A percentile compares a stretch with the other conserved stretches of the same genome.
Conservation (phyloP, 2,329 filamentous ascomycete genomes). For the Bisporella sp. region DNA sequence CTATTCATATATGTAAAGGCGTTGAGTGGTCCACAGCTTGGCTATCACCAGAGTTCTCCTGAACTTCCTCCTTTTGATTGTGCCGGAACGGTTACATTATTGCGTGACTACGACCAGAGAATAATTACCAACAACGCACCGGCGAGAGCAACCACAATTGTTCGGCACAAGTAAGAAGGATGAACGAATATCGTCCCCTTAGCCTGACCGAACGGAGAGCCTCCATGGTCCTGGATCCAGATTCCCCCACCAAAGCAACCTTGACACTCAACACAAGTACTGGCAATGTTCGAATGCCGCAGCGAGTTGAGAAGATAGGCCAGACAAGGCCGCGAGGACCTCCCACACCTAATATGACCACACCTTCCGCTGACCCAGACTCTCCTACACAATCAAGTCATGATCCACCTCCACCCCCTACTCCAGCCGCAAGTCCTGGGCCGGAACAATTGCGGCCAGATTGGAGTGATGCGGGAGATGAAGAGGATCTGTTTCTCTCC, state of each 20-base stretch:
- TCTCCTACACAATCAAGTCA: constrained; percentile 28
- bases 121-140: too few relatives aligned
- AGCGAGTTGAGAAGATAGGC: constrained; percentile 46
- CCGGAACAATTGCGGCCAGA: constrained; percentile 56
- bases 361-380: constrained; percentile 56
- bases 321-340: constrained; percentile 49
- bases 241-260: constrained; percentile 23
- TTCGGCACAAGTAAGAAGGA: constrained; percentile 5
- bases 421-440: constrained; percentile 58
- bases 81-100: too few relatives aligned
- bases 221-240: constrained; percentile 44
- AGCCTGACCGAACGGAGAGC: constrained; percentile 57
- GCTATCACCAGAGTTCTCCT: too few relatives aligned
- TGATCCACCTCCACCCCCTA: constrained; percentile 54
- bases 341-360: constrained; percentile 60
- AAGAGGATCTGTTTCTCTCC: constrained; percentile 76
- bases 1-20: too few relatives aligned
- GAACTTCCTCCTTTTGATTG: too few relatives aligned
- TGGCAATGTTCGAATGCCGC: constrained; percentile 27
- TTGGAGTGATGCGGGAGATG: constrained; percentile 71
- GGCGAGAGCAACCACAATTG: too few relatives aligned
- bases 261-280: constrained; percentile 43
- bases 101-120: too few relatives aligned
- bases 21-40: too few relatives aligned
- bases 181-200: constrained; percentile 37